Evolutionary conservation across 306 rosid genomes (phyloP).

Genomic region (Castanea sativa): DNA sequence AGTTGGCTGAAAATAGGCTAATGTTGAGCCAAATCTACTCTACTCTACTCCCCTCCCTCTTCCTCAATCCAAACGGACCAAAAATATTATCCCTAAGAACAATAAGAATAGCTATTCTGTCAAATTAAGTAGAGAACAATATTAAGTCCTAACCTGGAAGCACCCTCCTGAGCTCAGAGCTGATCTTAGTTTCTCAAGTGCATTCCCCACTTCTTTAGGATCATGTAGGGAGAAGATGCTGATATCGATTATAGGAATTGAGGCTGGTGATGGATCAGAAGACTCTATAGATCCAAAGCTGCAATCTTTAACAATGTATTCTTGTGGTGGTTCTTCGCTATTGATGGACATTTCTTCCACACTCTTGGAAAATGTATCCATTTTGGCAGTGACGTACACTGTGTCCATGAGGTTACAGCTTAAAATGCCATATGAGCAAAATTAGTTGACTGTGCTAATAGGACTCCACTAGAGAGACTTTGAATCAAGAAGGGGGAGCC

Average conservation of each 20-base stretch:
- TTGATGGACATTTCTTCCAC: constrained; percentile 28
- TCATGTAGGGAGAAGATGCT: constrained; percentile 16
- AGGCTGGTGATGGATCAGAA: not conserved
- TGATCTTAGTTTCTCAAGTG: constrained; percentile 46
- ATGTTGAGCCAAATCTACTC: no score
- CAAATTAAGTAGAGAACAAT: not conserved
- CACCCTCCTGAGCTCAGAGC: constrained; percentile 63
- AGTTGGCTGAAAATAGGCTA: no score
- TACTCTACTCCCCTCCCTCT: no score
- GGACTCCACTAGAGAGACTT: no score
- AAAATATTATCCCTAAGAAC: no score
- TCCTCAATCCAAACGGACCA: no score
- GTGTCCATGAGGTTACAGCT: constrained; percentile 9
- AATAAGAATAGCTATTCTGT: no score
- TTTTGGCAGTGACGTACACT: not conserved
- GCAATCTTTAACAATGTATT: not conserved
- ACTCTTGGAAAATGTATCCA: constrained; percentile 14
- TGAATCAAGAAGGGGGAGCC: no score
- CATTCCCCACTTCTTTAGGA: constrained; percentile 15
- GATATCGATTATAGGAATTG: constrained; percentile 30
- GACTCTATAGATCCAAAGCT: not conserved
- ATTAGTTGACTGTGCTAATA: no score
- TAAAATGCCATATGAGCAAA: no score
- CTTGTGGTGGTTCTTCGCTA: not conserved
- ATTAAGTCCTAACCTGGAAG: constrained; percentile 53